Evolutionary conservation across 345 rosid genomes (phyloP).

Genomic region (Streptanthus diversifolius): DNA sequence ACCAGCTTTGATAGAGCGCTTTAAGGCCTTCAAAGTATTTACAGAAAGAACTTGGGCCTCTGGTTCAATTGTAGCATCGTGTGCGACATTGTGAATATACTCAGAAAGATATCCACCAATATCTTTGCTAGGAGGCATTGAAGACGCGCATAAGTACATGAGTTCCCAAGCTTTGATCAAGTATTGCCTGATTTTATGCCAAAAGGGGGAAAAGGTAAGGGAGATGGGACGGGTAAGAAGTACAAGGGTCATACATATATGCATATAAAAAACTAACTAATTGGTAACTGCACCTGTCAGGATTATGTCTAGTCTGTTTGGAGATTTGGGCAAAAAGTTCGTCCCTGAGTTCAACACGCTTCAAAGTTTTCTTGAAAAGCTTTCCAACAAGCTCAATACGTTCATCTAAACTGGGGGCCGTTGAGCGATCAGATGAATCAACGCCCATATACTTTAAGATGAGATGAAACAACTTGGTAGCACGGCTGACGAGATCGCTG

Average conservation of each 20-base stretch:
- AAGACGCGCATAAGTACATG: conserved; percentile 89
- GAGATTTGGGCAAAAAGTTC: conserved; percentile 96
- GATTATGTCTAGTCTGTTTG: conserved; percentile 92
- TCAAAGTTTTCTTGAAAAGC: conserved; percentile 80
- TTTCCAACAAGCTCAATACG: conserved; percentile 82
- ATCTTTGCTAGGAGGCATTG: conserved; percentile 99
- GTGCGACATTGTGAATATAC: conserved; percentile 79
- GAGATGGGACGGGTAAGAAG: neutral
- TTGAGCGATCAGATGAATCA: conserved; percentile 78
- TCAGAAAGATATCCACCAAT: conserved; percentile 89
- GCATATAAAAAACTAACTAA: neutral
- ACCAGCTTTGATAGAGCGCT: conserved; percentile 93
- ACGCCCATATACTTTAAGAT: conserved; percentile 89
- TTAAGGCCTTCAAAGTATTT: conserved; percentile 80
- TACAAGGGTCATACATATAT: neutral
- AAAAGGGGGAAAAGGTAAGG: neutral
- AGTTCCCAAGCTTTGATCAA: conserved; percentile 93
- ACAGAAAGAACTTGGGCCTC: conserved; percentile 78
- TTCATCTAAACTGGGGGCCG: conserved; percentile 75
- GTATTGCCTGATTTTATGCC: conserved; percentile 51
- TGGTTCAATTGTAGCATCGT: conserved; percentile 58
- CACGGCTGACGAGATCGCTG: conserved; percentile 75
- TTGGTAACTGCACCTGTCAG: conserved; percentile 54
- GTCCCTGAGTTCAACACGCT: conserved; percentile 91
- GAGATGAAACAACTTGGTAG: conserved; percentile 77